Base-by-base conservation (phyloP, 768 basidiomycete species). In the Boletus sp. region DNA sequence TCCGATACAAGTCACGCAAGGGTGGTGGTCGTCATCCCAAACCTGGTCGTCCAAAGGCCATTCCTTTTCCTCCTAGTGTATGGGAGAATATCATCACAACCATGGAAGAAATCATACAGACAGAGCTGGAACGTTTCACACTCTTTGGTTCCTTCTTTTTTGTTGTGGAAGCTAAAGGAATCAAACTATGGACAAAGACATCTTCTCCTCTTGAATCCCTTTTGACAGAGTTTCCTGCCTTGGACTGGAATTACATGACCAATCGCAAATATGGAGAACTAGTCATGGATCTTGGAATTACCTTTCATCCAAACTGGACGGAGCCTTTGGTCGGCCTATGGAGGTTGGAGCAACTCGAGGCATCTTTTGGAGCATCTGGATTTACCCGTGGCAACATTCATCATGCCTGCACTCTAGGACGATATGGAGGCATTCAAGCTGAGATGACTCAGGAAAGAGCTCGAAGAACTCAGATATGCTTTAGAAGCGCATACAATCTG, bases 131-230 rank as follows among this genome's bases (percentile, higher is more conserved):
- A 0, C 17, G 15, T 0, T 50, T 57, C 37, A 15, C 45, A 8
- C 50, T 52, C 17, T 65, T 48, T 52, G 64, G 56, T 46, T 47
- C n/a, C 2, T 52, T 47, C 1, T 54, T 54, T 12, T 54, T 54
- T 4, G 30, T 47, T 2, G 15, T 40, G 1, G 53, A 54, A 33
- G 5, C 18, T 1, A 54, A 54, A 4, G 46, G 53, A 0, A 54
- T 54, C 37, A 54, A 54, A 10, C 30, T 54, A 7, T 54, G 46
- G 53, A 41, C 53, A 17, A 55, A 55, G 11, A 20, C 28, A 6
- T 45, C 44, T 0, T 24, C n/a, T 32, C 7, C 29, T 7, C 10
- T 40, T 1, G n/a, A 51, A 4, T 5, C 15, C 3, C 41, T 52
- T 4, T 0, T 32, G 4, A 7, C 5, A 1, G n/a, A 24, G 8